Evolutionary conservation across 2,329 filamentous ascomycete species (phyloP), one percentile per base, ranked within the genome.

Genomic region (Colletotrichum incanum): DNA sequence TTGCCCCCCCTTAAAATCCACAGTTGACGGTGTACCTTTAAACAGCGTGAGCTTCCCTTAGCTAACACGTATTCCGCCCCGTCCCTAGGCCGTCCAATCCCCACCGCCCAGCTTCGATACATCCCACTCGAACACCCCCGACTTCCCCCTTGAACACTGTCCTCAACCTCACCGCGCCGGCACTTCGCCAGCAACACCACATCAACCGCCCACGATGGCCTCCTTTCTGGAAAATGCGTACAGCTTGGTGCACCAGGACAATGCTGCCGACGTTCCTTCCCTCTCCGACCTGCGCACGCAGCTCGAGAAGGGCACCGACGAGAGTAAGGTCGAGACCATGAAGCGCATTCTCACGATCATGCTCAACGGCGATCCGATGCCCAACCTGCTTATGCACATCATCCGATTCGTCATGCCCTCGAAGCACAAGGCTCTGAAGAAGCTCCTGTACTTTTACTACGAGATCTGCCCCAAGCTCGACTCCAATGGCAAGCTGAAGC

Each of bases 361-460:
- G 96, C 91, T 99, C 80, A 98, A 98, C 82, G 96, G 96, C 77
- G 96, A 99, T 81, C 92, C 96, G 50, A 96, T 99, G 93, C 93
- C 95, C 34, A 92, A 95, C 77, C 89, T 99, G 26, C 91, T 99
- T 78, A 99, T 99, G 96, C 96, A 98, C 86, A 99, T 99, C 80
- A 99, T 99, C 83, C 94, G 96, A 82, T 99, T 99, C 82, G 95
- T 99, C 78, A 99, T 99, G 96, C 96, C 96, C 18, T 98, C 95
- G 75, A 98, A 97, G 87, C 94, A 93, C 84, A 99, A 99, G 86
- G 87, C 93, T 52, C 87, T 99, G 79, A 99, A 99, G 90, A 99
- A 99, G 87, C 89, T 99, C 73, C 90, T 99, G 67, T 99, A 99
- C 86, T 96, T 99, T 84, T 99, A 99, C 87, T 98, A 98, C 82